Evolutionary conservation across 768 basidiomycete genomes (phyloP).

Genomic region (Lactifluus piperatus): DNA sequence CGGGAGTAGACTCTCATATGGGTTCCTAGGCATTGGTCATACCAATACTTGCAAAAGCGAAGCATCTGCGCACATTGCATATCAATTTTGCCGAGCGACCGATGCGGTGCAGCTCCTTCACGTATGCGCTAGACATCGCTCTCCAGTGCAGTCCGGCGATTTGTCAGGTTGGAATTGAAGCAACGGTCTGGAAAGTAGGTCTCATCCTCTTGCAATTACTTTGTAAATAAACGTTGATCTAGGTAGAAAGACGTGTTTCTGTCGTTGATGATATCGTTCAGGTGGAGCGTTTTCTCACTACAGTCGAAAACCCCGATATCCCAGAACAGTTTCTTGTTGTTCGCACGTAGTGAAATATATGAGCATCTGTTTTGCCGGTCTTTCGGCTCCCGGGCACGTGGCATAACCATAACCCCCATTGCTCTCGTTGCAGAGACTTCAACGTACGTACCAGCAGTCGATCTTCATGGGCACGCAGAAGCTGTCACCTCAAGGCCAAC

Average conservation of each 20-base stretch:
- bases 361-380: too few species aligned
- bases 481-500: constrained; percentile 37
- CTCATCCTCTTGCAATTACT: constrained; percentile 1
- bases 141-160: constrained; percentile 43
- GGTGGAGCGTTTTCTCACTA: constrained; percentile 1
- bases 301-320: not conserved
- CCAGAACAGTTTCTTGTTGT: constrained; percentile 11
- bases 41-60: constrained; percentile 36
- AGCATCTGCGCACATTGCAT: constrained; percentile 47
- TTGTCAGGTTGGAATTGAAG: constrained; percentile 57
- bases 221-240: not conserved
- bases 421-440: not conserved
- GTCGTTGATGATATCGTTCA: not conserved
- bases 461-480: constrained; percentile 21
- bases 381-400: constrained; percentile 1
- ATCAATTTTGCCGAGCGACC: constrained; percentile 37
- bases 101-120: constrained; percentile 8
- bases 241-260: constrained; percentile 8
- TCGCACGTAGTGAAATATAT: not conserved
- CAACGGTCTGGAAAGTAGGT: constrained; percentile 60
- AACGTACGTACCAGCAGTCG: not conserved
- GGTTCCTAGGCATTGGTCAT: constrained; percentile 33
- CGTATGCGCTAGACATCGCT: constrained; percentile 33
- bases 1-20: not conserved
- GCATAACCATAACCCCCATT: too few species aligned